phyloP scores from a whole-genome alignment of 441 rosid species.

The Gossypium schwendimanii region DNA sequence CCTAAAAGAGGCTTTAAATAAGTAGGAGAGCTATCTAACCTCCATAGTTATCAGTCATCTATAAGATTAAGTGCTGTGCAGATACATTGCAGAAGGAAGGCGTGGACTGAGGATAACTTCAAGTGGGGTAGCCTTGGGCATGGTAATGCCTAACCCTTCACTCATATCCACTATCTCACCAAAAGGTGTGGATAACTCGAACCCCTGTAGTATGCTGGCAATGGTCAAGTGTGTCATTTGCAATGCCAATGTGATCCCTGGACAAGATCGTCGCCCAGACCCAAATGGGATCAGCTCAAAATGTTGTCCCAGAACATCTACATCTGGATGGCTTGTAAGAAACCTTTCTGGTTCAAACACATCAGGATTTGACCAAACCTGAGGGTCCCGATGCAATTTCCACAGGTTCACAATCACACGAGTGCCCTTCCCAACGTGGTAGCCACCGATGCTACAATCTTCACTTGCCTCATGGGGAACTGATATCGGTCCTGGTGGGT shows the following conservation, averaged over 20 bases:
- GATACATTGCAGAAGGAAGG: constrained; percentile 15
- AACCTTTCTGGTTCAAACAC: constrained; percentile 46
- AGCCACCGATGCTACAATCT: constrained; percentile 19
- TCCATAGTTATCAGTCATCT: neutral
- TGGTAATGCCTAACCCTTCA: constrained; percentile 32
- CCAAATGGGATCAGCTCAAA: constrained; percentile 41
- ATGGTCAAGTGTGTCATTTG: constrained; percentile 27
- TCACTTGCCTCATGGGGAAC: constrained; percentile 18
- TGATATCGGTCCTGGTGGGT: constrained; percentile 18
- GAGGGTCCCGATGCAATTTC: constrained; percentile 38
- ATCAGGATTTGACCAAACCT: constrained; percentile 25
- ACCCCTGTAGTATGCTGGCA: constrained; percentile 37
- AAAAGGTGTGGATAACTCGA: constrained; percentile 20
- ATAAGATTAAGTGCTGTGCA: neutral
- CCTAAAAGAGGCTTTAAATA: too few relatives aligned
- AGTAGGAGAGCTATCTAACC: neutral
- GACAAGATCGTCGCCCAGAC: constrained; percentile 38
- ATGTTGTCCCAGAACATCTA: constrained; percentile 30
- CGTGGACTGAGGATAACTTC: constrained; percentile 34
- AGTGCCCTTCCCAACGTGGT: constrained; percentile 17
- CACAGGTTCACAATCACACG: constrained; percentile 22
- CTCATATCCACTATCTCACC: constrained; percentile 32
- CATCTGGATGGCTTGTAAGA: constrained; percentile 17
- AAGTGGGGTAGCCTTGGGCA: constrained; percentile 39
- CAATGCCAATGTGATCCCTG: constrained; percentile 35